Conservation (phyloP, 1,139 yeast genomes). For the Geotrichum phurueaensis region DNA sequence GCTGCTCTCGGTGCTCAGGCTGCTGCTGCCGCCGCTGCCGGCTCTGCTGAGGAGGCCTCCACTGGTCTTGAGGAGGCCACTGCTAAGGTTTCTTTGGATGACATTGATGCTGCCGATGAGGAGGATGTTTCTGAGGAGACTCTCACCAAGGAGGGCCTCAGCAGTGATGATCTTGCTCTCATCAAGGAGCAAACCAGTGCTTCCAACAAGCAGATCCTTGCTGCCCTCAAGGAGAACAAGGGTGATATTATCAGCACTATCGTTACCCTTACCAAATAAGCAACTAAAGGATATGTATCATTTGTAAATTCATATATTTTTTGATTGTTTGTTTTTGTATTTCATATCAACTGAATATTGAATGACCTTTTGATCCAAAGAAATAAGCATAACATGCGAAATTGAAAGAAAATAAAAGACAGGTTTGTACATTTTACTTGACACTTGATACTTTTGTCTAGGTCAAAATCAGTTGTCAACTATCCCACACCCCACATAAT, state of each 20-base stretch:
- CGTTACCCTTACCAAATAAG: slow-evolving; percentile 55
- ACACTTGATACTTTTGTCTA: neutral
- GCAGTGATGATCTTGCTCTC: slow-evolving; percentile 70
- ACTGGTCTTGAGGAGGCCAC: slow-evolving; percentile 80
- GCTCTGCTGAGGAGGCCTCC: slow-evolving; percentile 32
- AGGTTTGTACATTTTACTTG: neutral
- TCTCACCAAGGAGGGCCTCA: slow-evolving; percentile 74
- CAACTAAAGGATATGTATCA: neutral
- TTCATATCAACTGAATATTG: neutral
- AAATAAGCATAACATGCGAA: too few relatives aligned
- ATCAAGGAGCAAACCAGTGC: slow-evolving; percentile 87
- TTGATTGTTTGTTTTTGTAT: too few relatives aligned
- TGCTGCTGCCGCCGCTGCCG: slow-evolving; percentile 33
- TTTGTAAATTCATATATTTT: neutral
- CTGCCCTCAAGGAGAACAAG: slow-evolving; percentile 81
- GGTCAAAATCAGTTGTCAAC: neutral
- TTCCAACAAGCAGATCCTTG: slow-evolving; percentile 82
- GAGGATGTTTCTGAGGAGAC: slow-evolving; percentile 58
- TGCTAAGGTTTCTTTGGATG: slow-evolving; percentile 36
- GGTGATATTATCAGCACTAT: slow-evolving; percentile 95
- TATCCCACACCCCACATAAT: neutral
- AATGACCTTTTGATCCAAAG: neutral
- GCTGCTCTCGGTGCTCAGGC: slow-evolving; percentile 21
- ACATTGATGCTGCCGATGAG: slow-evolving; percentile 30
- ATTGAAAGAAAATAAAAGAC: too few relatives aligned